A percentile compares a stretch with the other conserved stretches of the same genome.
Evolutionary conservation across 768 basidiomycete genomes (phyloP).

Genomic region (Tricholoma bakamatsutake): DNA sequence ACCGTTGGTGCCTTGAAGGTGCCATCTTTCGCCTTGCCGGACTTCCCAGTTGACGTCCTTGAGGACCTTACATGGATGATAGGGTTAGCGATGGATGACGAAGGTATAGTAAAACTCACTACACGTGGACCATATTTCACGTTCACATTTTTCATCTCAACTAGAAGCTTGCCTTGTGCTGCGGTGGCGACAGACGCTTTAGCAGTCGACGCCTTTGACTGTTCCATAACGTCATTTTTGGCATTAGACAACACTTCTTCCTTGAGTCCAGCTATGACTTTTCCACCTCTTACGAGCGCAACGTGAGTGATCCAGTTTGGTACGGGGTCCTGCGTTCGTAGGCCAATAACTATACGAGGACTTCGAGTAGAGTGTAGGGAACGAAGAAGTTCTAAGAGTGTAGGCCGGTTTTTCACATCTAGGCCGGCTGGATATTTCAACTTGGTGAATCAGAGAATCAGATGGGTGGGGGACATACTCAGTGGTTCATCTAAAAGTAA

Average conservation of each 20-base stretch:
- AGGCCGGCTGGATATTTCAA: conserved; percentile 58
- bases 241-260: conserved; percentile 30
- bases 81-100: neutral
- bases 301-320: conserved; percentile 73
- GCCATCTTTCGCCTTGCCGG: conserved; percentile 79
- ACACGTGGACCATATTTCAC: conserved; percentile 66
- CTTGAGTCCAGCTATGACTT: conserved; percentile 47
- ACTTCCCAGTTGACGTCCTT: conserved; percentile 79
- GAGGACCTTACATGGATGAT: conserved; percentile 48
- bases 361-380: conserved; percentile 15
- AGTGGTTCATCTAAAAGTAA: conserved; percentile 90
- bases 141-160: conserved; percentile 59
- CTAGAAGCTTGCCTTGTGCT: conserved; percentile 29
- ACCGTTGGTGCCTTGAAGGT: conserved; percentile 88
- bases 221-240: neutral
- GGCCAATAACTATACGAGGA: conserved; percentile 28
- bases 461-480: conserved; percentile 43
- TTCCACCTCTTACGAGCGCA: conserved; percentile 43
- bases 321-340: conserved; percentile 64
- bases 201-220: neutral
- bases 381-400: conserved; percentile 40
- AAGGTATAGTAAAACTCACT: conserved; percentile 27
- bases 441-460: neutral
- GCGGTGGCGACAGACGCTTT: neutral
- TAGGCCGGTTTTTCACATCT: conserved; percentile 54